phyloP scores from a whole-genome alignment of 164 flowering plant genomes.

The Dillenia suffruticosa region DNA sequence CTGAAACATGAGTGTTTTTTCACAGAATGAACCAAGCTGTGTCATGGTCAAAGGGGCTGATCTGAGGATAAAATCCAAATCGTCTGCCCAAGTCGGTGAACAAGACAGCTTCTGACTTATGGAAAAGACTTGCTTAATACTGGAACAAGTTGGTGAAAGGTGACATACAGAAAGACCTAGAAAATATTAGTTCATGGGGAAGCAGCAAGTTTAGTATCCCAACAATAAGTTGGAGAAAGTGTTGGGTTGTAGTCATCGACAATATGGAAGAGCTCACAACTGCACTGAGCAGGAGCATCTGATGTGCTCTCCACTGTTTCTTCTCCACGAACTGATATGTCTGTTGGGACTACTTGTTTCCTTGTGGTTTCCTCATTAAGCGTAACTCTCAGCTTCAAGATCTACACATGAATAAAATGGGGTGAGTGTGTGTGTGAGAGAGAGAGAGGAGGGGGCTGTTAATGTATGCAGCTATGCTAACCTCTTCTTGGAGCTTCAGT shows the following conservation, averaged over 20 bases:
- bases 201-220: too few species aligned
- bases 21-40: neutral
- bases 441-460: neutral
- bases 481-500: slow-evolving; percentile 72
- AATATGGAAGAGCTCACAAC: slow-evolving; percentile 15
- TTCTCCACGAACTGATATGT: slow-evolving; percentile 45
- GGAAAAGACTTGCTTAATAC: too few species aligned
- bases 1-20: too few species aligned
- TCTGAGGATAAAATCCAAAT: neutral
- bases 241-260: slow-evolving; percentile 34
- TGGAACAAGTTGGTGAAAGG: too few species aligned
- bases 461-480: neutral
- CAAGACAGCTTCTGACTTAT: too few species aligned
- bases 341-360: slow-evolving; percentile 39
- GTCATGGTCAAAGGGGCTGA: slow-evolving; percentile 15
- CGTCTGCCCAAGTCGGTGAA: too few species aligned
- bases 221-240: slow-evolving; percentile 14
- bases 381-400: slow-evolving; percentile 21
- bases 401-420: slow-evolving; percentile 4
- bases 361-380: slow-evolving; percentile 32
- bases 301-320: slow-evolving; percentile 62
- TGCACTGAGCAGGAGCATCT: slow-evolving; percentile 23
- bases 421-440: too few species aligned
- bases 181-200: too few species aligned
- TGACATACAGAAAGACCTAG: too few species aligned